A percentile compares a stretch with the other conserved stretches of the same genome.
Conservation (phyloP, 2,329 filamentous ascomycete species). For the Aspergillus versicolor region DNA sequence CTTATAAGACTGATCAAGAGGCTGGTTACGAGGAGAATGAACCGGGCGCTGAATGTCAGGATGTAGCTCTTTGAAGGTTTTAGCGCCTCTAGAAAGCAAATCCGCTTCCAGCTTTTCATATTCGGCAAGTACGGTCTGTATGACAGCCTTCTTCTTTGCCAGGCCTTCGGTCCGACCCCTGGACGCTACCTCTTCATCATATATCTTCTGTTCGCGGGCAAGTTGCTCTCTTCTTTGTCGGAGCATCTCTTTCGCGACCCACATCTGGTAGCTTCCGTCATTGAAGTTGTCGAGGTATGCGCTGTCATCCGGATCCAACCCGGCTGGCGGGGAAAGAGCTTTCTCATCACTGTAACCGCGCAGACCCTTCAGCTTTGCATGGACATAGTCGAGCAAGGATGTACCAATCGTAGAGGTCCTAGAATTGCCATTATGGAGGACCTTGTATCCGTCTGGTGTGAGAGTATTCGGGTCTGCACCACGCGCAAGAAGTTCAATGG, state of each 20-base stretch:
- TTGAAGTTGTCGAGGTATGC: constrained; percentile 53
- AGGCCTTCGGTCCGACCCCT: constrained; percentile 24
- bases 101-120: constrained; percentile 56
- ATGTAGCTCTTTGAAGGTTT: constrained; percentile 65
- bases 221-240: constrained; percentile 37
- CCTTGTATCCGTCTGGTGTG: constrained; percentile 38
- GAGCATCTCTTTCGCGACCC: constrained; percentile 46
- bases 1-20: background rate
- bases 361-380: constrained; percentile 52
- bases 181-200: constrained; percentile 15
- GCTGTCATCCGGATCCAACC: constrained; percentile 43
- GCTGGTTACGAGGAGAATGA: background rate
- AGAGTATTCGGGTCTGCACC: constrained; percentile 68
- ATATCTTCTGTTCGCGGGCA: constrained; percentile 33
- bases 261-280: constrained; percentile 61
- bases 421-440: background rate
- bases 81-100: constrained; percentile 61
- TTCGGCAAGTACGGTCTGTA: constrained; percentile 52
- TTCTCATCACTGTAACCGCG: constrained; percentile 44
- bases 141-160: constrained; percentile 56
- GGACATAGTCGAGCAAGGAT: constrained; percentile 63
- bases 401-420: background rate
- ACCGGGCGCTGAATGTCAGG: constrained; percentile 37
- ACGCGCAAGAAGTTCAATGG: constrained; percentile 58
- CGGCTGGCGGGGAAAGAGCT: background rate